These are phyloP conservation scores for Orbilia brochopaga DNA, from an alignment of 2,329 filamentous ascomycete species.

Conservation along the genomic window DNA sequence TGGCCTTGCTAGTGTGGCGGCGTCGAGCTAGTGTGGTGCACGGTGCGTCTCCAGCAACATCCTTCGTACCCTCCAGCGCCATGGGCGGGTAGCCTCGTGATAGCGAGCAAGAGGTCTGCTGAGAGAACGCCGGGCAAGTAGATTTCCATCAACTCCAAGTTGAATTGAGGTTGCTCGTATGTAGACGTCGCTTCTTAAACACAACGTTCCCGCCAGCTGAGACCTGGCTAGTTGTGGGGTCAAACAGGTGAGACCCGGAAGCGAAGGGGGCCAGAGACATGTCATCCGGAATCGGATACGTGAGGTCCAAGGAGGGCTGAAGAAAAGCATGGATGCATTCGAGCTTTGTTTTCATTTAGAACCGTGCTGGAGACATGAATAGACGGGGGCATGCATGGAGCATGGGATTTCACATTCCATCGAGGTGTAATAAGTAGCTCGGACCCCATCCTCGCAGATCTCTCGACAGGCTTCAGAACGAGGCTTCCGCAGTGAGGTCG, in stretches of 20 bases:
- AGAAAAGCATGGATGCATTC: not conserved
- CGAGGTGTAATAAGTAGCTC: slow-evolving; percentile 8
- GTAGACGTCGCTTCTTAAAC: too few species aligned
- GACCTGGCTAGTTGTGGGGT: not conserved
- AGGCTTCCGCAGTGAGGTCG: not conserved
- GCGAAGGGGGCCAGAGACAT: slow-evolving; percentile 1
- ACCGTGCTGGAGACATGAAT: slow-evolving; percentile 43
- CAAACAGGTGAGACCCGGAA: slow-evolving; percentile 1
- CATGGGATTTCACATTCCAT: slow-evolving; percentile 31
- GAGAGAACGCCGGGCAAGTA: not conserved
- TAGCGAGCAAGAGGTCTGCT: not conserved
- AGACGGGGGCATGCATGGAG: slow-evolving; percentile 35
- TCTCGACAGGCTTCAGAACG: too few species aligned
- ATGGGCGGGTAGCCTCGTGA: not conserved
- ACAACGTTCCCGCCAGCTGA: slow-evolving; percentile 1
- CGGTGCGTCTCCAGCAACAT: slow-evolving; percentile 6
- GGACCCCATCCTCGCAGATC: too few species aligned
- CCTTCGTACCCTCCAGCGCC: not conserved
- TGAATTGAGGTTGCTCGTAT: not conserved
- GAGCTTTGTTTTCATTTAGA: slow-evolving; percentile 38
- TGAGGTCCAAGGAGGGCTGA: slow-evolving; percentile 12
- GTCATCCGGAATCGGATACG: slow-evolving; percentile 20
- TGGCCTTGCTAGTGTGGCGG: not conserved
- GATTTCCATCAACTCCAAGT: not conserved
- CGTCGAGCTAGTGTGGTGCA: not conserved